Evolutionary conservation across 2,329 filamentous ascomycete genomes (phyloP).

Genomic region (Chalara sp.): DNA sequence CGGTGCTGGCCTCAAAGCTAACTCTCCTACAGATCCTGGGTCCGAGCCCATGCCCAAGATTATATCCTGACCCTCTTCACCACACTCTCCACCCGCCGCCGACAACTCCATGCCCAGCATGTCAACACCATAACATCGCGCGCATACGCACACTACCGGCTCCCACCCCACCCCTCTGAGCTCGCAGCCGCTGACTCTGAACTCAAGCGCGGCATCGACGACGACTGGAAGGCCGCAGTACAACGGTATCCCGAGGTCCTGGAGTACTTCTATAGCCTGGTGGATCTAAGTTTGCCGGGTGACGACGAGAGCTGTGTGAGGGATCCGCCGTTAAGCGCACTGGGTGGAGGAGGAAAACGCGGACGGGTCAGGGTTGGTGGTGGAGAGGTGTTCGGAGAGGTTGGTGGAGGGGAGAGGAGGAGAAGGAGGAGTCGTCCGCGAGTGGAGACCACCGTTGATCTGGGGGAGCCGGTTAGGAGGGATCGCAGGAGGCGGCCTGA

Average conservation of each 20-base stretch:
- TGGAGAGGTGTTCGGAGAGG: conserved; percentile 1
- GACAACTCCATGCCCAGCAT: conserved; percentile 47
- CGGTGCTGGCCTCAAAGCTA: not conserved
- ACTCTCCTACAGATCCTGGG: conserved; percentile 47
- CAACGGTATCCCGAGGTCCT: conserved; percentile 75
- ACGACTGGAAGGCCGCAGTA: conserved; percentile 71
- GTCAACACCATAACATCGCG: conserved; percentile 49
- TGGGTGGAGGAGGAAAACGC: conserved; percentile 18
- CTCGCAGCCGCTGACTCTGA: conserved; percentile 57
- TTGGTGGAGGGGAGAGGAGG: conserved; percentile 8
- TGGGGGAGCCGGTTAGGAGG: conserved; percentile 6
- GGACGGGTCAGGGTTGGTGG: not conserved
- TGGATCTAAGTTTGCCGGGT: conserved; percentile 57
- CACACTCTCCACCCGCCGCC: conserved; percentile 53
- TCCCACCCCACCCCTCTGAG: conserved; percentile 52
- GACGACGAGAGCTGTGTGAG: conserved; percentile 55
- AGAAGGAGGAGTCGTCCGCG: conserved; percentile 3
- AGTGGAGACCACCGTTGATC: not conserved
- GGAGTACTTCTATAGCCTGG: conserved; percentile 70
- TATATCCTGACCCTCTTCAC: conserved; percentile 62
- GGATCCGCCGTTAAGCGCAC: conserved; percentile 48
- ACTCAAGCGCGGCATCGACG: conserved; percentile 68
- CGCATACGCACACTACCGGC: conserved; percentile 50
- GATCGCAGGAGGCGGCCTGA: conserved; percentile 3
- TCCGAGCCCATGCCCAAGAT: conserved; percentile 58